Evolutionary conservation across 805 yeast genomes (phyloP).

Genomic region (Cephaloascus fragrans): DNA sequence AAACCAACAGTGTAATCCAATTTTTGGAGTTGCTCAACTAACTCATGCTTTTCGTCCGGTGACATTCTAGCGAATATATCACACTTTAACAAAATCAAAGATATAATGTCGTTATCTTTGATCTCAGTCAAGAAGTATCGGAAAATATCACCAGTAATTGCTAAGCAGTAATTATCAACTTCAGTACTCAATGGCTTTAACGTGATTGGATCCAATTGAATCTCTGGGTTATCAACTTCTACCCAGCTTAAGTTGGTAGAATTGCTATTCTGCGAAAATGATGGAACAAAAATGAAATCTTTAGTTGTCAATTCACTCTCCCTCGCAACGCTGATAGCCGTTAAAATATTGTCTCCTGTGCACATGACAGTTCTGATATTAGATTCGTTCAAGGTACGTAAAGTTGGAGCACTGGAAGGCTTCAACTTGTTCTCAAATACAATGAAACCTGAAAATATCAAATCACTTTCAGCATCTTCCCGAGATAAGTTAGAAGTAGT

Average conservation of each 20-base stretch:
- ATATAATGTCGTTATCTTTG: slow-evolving; percentile 23
- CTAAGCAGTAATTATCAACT: slow-evolving; percentile 49
- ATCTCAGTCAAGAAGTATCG: slow-evolving; percentile 58
- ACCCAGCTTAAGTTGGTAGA: slow-evolving; percentile 50
- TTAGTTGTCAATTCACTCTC: slow-evolving; percentile 64
- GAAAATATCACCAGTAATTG: slow-evolving; percentile 90
- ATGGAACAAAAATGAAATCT: slow-evolving; percentile 51
- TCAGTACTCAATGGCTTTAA: slow-evolving; percentile 34
- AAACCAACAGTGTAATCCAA: slow-evolving; percentile 91
- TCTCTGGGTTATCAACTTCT: slow-evolving; percentile 50
- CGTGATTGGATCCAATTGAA: slow-evolving; percentile 54
- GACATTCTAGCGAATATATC: slow-evolving; percentile 94
- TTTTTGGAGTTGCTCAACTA: slow-evolving; percentile 76
- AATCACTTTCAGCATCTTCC: slow-evolving; percentile 55
- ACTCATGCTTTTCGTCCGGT: slow-evolving; percentile 96
- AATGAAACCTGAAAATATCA: slow-evolving; percentile 79
- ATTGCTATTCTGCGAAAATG: slow-evolving; percentile 28
- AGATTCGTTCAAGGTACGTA: slow-evolving; percentile 54
- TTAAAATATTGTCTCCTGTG: slow-evolving; percentile 92
- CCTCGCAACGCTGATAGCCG: slow-evolving; percentile 88
- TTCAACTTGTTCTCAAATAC: slow-evolving; percentile 89
- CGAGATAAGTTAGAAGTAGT: slow-evolving; percentile 29
- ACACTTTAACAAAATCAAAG: slow-evolving; percentile 57
- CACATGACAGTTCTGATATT: slow-evolving; percentile 85
- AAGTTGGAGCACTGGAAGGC: slow-evolving; percentile 50